Percentiles rank a stretch among this genome's conserved stretches.
phyloP scores from a whole-genome alignment of 139 green algal genomes.

The Picochlorum costavermella region DNA sequence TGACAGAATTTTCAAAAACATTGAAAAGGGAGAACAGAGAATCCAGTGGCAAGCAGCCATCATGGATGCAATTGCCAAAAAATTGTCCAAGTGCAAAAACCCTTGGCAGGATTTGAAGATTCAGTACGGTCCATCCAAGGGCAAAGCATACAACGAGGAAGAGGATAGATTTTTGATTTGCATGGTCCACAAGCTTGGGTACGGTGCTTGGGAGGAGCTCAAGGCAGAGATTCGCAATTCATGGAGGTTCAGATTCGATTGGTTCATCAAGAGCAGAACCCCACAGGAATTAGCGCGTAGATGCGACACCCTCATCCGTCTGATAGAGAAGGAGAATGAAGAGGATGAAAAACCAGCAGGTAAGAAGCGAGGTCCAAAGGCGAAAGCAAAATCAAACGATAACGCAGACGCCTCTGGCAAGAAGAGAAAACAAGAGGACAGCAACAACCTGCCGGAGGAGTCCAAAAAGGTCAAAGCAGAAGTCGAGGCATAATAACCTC shows the following conservation, averaged over 20 bases:
- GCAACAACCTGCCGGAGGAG: background rate
- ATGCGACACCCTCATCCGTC: conserved; percentile 90
- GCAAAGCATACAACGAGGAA: conserved; percentile 98
- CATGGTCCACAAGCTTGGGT: conserved; percentile 93
- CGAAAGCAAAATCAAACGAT: conserved; percentile 4
- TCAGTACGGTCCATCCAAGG: conserved; percentile 92
- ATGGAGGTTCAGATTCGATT: conserved; percentile 98
- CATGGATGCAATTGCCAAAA: conserved; percentile 76
- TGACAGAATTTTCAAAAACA: conserved; percentile 86
- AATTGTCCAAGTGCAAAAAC: conserved; percentile 93
- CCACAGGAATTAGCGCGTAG: conserved; percentile 69
- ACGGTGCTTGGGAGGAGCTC: conserved; percentile 95
- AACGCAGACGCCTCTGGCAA: background rate
- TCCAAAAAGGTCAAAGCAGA: conserved; percentile 4
- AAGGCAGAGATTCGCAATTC: conserved; percentile 86
- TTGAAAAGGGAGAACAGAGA: conserved; percentile 86
- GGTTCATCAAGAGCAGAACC: conserved; percentile 97
- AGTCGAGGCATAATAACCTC: background rate
- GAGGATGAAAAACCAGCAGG: conserved; percentile 25
- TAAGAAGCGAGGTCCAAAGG: conserved; percentile 18
- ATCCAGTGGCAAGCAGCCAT: conserved; percentile 75
- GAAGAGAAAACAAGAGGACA: conserved; percentile 11
- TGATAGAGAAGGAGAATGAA: conserved; percentile 95
- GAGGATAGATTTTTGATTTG: conserved; percentile 98
- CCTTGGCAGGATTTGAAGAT: conserved; percentile 80